phyloP scores from a whole-genome alignment of 192 early-diverging fungal species.

The Gryganskiella cystojenkinii region DNA sequence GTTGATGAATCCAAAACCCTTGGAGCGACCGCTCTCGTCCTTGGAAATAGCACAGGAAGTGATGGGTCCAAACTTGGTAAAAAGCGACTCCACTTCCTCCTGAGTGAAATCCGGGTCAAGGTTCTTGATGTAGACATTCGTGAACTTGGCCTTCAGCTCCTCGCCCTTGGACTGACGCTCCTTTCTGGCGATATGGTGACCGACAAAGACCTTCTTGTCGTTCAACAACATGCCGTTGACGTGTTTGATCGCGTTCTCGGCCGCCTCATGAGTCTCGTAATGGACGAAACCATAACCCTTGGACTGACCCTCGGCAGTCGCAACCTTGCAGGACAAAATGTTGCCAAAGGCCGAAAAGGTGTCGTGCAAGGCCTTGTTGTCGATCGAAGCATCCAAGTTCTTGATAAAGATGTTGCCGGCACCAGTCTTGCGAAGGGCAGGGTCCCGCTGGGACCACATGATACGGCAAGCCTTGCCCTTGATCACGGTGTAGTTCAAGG shows the following conservation, averaged over 20 bases:
- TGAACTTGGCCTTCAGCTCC: slow-evolving; percentile 89
- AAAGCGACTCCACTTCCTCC: slow-evolving; percentile 80
- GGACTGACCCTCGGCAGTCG: slow-evolving; percentile 81
- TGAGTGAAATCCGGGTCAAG: slow-evolving; percentile 80
- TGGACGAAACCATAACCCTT: slow-evolving; percentile 98
- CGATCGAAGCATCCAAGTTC: slow-evolving; percentile 96
- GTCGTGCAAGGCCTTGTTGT: slow-evolving; percentile 99
- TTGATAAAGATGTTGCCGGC: slow-evolving; percentile 99
- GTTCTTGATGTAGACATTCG: slow-evolving; percentile 98
- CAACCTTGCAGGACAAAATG: slow-evolving; percentile 98
- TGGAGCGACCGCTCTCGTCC: slow-evolving; percentile 84
- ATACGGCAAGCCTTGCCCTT: slow-evolving; percentile 97
- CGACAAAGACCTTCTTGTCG: slow-evolving; percentile 95
- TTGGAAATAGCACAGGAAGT: slow-evolving; percentile 79
- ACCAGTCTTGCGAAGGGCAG: slow-evolving; percentile 89
- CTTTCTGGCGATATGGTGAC: slow-evolving; percentile 88
- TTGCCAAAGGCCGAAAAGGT: slow-evolving; percentile 97
- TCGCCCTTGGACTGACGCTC: slow-evolving; percentile 92
- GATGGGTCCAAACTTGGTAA: slow-evolving; percentile 80
- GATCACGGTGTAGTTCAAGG: slow-evolving; percentile 95
- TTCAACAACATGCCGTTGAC: slow-evolving; percentile 99
- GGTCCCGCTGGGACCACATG: slow-evolving; percentile 99
- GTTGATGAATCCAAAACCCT: slow-evolving; percentile 99
- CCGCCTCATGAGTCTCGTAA: slow-evolving; percentile 93
- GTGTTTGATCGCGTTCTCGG: slow-evolving; percentile 92